These are phyloP conservation scores for Solanum clarkiae DNA, from an alignment of 257 asterid species.

Conservation along the genomic window DNA sequence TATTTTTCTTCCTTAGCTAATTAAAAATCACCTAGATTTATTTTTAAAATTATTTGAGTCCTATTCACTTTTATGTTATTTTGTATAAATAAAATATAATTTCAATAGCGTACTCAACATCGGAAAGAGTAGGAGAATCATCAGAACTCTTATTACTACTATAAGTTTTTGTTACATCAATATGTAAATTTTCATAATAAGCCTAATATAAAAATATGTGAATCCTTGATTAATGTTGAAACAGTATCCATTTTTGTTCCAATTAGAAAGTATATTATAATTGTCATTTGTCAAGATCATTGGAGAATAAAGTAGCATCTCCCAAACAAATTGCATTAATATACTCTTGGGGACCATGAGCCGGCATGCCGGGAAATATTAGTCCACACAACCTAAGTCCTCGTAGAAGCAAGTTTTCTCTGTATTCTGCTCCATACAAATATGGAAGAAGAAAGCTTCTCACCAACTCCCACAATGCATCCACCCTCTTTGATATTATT, in stretches of 20 bases:
- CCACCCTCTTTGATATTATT: constrained; percentile 13
- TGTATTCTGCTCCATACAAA: constrained; percentile 34
- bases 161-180: background rate
- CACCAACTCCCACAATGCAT: constrained; percentile 48
- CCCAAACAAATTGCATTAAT: constrained; percentile 45
- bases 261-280: constrained; percentile 7
- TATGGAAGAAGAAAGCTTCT: constrained; percentile 42
- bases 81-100: no score
- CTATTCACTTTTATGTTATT: no score
- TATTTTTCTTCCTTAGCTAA: no score
- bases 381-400: constrained; percentile 24
- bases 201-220: background rate
- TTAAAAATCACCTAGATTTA: no score
- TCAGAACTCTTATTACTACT: no score
- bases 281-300: background rate
- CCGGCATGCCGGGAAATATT: constrained; percentile 28
- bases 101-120: no score
- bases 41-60: no score
- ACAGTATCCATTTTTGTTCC: background rate
- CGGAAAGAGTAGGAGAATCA: no score
- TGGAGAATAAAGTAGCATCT: background rate
- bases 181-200: background rate
- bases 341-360: constrained; percentile 45
- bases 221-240: background rate
- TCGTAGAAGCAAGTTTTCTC: constrained; percentile 23